Base-by-base conservation (phyloP, 2,329 filamentous ascomycete species). In the Colletotrichum echinochloae region DNA sequence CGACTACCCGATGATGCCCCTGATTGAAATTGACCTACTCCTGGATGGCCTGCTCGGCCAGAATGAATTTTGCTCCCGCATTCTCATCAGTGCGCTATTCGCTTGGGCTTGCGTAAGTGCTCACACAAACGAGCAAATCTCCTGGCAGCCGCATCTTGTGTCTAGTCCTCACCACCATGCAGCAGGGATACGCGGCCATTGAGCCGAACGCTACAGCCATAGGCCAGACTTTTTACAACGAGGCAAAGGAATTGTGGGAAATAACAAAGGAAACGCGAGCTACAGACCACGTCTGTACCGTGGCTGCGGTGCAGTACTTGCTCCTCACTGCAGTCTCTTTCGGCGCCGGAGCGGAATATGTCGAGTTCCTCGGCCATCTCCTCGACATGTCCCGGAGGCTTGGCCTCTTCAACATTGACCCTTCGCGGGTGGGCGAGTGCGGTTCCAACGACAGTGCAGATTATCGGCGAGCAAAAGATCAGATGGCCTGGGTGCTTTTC, bases 71-170 rank as follows among this genome's bases (percentile, higher is more conserved):
- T 63, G 60, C 12, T 63, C 60, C 35, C 35, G 35, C 11, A 12
- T 63, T 6, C 60, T 63, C 2, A 18, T 55, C 23, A 41, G 9
- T 8, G 60, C 35, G 5, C 18, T 63, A 16, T 20, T 63, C 26
- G 23, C 46, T 12, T 63, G 60, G 60, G 48, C 60, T 28, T 63
- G 60, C 33, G 60, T 63, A 55, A 63, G 60, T 46, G 2, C 8
- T 8, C 39, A 2, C 26, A n/a, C 8, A 41, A 46, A 23, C 26
- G 5, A 28, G 20, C 35, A 18, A 16, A 2, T 1, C 3, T 23
- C 8, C 23, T 20, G 5, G 14, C 48, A 18, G 20, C 18, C 11
- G 9, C 20, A 3, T 37, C 2, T 6, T n/a, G 20, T 46, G 39
- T 23, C 7, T 33, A 35, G 18, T n/a, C 33, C 33, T 62, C 18